Evolutionary conservation across 257 asterid species (phyloP).

Genomic region (Ligustrum vulgare): DNA sequence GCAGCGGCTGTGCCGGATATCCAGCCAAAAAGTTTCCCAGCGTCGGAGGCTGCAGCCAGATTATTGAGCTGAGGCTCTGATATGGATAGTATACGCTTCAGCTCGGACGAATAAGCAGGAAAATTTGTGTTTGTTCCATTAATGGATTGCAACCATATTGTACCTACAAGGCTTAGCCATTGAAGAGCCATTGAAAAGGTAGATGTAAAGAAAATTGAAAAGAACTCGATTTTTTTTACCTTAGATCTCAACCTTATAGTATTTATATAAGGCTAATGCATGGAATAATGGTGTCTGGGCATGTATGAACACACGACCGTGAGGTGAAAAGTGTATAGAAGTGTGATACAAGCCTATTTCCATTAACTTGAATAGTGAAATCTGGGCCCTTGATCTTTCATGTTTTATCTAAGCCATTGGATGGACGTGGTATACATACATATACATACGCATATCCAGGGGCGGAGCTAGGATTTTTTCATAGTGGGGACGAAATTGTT

Average conservation of each 20-base stretch:
- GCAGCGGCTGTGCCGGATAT: constrained; percentile 68
- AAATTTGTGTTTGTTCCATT: constrained; percentile 77
- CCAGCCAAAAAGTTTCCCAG: constrained; percentile 83
- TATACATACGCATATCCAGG: too few relatives aligned
- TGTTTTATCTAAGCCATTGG: too few relatives aligned
- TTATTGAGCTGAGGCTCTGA: constrained; percentile 74
- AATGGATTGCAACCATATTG: constrained; percentile 77
- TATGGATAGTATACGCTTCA: constrained; percentile 51
- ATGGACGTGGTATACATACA: too few relatives aligned
- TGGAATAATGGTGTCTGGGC: neutral
- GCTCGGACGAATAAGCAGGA: constrained; percentile 73
- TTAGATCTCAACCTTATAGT: neutral
- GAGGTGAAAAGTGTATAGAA: neutral
- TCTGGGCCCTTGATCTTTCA: too few relatives aligned
- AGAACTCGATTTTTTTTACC: neutral
- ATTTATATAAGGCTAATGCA: neutral
- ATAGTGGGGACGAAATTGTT: too few relatives aligned
- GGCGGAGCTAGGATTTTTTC: too few relatives aligned
- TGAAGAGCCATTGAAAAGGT: constrained; percentile 45
- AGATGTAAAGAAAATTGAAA: neutral
- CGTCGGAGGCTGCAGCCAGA: constrained; percentile 81
- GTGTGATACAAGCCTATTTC: too few relatives aligned
- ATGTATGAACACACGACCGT: neutral
- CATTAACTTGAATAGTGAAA: too few relatives aligned
- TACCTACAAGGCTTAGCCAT: constrained; percentile 70